Base-by-base conservation (phyloP, 345 rosid species). In the Populus deltoides region DNA sequence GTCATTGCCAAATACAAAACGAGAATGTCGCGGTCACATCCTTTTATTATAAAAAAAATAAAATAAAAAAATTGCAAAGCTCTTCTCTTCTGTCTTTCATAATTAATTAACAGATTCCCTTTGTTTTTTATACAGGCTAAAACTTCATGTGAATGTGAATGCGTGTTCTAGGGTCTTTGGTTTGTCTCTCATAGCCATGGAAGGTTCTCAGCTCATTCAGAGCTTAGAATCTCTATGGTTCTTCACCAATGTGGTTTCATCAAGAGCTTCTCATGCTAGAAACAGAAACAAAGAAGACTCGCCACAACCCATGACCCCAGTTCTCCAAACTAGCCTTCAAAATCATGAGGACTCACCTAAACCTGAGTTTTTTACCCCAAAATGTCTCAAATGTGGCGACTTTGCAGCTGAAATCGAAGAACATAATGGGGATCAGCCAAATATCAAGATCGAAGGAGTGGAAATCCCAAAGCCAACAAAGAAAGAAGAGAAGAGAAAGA, bases 221-320 rank as follows among this genome's bases (percentile, higher is more conserved):
- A 78, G 80, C 72, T 72, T 89, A 1, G 90, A 87, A 70, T 78
- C 86, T 82, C 81, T 87, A 22, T 89, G 90, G 92, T 89, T 85
- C 86, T 89, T 83, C 89, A 43, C 78, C 77, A 83, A 83, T 62
- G 78, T 83, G 39, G 75, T 85, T 20, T 76, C 24, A 7, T 24
- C 81, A 62, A 65, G 12, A 74, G 17, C 70, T 29, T 70, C 71
- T 15, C 70, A 16, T 6, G 17, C 20, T 5, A 33, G 49, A 70
- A 45, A 47, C 62, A 63, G 35, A 2, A 10, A 24, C 27, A 41
- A 72, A 70, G 83, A 79, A 75, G 71, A 55, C 73, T 20, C 78
- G 61, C 2, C 74, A 41, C 76, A 71, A 8, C 78, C 66, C 68
- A 35, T 4, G 35, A 67, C 31, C 69, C 79, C 68, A 68, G 6